Base-by-base conservation (phyloP, 306 rosid genomes). In the Medicago arabica region DNA sequence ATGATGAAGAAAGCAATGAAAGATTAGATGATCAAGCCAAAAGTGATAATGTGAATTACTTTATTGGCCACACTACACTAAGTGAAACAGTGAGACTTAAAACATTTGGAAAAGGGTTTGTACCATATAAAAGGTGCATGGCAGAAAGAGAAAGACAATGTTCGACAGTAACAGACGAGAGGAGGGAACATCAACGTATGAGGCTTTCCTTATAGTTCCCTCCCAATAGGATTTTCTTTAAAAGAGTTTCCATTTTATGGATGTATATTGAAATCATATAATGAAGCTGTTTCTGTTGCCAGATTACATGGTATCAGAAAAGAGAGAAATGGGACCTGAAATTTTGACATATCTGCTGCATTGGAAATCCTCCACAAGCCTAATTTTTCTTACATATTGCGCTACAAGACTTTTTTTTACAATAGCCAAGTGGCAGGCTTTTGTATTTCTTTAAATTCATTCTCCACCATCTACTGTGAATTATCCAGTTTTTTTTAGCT, bases 91-190 rank as follows among this genome's bases (percentile, higher is more conserved):
- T 76, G 43, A 85, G 81, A 21, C 28, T 60, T 51, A 78, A 62
- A 63, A 75, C 78, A 49, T 72, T 67, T 51, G 78, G 71, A 4
- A 84, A 81, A 87, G 96, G 94, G 41, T 92, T 90, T 85, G 83
- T 90, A 1, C 96, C 96, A 60, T 90, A 90, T 46, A 92, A 92
- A 85, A 87, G 96, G 69, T 85, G 89, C 80, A 19, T 83, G 58
- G 44, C 83, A 69, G 87, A 80, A 78, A 83, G 84, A 72, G 86
- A 81, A 12, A 71, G 28, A 14, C 69, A 69, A 14, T 64, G 78
- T 60, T 71, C 80, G 19, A 7, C 62, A 53, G 34, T 80, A 12
- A 67, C 60, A 34, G 50, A 40, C 5, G 84, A 85, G 58, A 84
- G 85, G 40, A 75, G 89, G 50, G 85, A 88, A 47, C 86, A 73